These are phyloP conservation scores for Oryza meyeriana DNA, from an alignment of 176 grass and related monocot species.

Conservation along the genomic window DNA sequence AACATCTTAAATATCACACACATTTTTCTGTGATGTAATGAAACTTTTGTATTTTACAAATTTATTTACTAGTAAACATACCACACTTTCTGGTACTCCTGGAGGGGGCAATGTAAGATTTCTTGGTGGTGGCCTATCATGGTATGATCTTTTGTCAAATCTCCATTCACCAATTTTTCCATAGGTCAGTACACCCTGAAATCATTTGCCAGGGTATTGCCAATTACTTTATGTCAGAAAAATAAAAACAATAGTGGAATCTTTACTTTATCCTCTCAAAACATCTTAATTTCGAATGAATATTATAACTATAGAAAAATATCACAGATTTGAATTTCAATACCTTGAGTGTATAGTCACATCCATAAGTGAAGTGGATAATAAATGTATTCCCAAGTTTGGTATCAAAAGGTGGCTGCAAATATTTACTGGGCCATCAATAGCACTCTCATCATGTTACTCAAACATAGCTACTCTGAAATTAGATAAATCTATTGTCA, in stretches of 20 bases:
- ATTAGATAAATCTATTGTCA: background rate
- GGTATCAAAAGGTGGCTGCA: constrained; percentile 56
- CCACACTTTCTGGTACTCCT: constrained; percentile 98
- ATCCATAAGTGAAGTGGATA: constrained; percentile 89
- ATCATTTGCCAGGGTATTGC: background rate
- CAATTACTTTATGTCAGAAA: background rate
- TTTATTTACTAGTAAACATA: constrained; percentile 41
- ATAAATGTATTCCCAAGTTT: constrained; percentile 55
- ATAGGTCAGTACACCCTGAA: constrained; percentile 77
- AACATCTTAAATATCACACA: background rate
- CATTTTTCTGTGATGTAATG: background rate
- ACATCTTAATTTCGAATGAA: constrained; percentile 7
- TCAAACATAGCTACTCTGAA: background rate
- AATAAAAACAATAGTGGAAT: background rate
- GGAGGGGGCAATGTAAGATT: constrained; percentile 85
- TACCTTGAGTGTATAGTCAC: constrained; percentile 91
- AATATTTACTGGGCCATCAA: background rate
- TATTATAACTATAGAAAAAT: background rate
- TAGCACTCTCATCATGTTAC: constrained; percentile 2
- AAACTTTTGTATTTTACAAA: background rate
- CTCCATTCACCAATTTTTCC: constrained; percentile 82
- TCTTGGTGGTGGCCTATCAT: constrained; percentile 62
- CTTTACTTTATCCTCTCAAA: background rate
- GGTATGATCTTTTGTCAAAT: constrained; percentile 82
- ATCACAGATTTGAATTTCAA: background rate